These are phyloP conservation scores for Gossypium anomalum DNA, from an alignment of 345 rosid species.

Conservation along the genomic window DNA sequence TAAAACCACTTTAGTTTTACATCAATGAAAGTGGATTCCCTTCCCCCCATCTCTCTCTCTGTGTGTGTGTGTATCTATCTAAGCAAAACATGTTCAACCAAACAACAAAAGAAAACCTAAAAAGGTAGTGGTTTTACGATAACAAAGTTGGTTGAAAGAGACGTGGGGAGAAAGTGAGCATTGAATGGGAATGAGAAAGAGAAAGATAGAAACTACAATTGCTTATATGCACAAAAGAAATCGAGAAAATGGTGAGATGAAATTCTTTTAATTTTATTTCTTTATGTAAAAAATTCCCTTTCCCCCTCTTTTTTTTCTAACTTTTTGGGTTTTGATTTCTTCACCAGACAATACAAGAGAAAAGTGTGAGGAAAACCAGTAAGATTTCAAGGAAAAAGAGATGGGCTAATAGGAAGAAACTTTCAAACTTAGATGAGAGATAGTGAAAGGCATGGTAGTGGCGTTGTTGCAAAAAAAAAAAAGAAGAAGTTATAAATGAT, in stretches of 20 bases:
- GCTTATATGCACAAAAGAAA: no score
- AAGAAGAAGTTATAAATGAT: constrained; percentile 32
- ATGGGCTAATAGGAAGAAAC: constrained; percentile 30
- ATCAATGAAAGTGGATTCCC: no score
- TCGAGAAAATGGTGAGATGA: no score
- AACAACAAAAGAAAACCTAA: not conserved
- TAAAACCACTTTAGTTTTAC: no score
- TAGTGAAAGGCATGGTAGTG: constrained; percentile 41
- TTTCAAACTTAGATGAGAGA: constrained; percentile 29
- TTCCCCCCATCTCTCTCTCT: no score
- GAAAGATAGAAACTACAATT: not conserved
- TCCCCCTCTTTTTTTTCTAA: not conserved
- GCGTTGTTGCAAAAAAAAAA: constrained; percentile 45
- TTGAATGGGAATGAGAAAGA: constrained; percentile 23
- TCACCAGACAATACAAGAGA: not conserved
- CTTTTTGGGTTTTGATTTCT: not conserved
- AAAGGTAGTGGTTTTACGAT: constrained; percentile 46
- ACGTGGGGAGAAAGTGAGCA: constrained; percentile 27
- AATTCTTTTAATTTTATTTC: no score
- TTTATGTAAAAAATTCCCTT: no score
- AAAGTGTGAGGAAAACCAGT: constrained; percentile 2
- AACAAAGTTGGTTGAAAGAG: constrained; percentile 14
- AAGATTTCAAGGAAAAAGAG: constrained; percentile 24
- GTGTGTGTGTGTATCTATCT: no score
- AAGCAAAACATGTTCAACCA: not conserved